Base-by-base conservation (phyloP, 2,329 filamentous ascomycete genomes). In the Diaporthe sp. region DNA sequence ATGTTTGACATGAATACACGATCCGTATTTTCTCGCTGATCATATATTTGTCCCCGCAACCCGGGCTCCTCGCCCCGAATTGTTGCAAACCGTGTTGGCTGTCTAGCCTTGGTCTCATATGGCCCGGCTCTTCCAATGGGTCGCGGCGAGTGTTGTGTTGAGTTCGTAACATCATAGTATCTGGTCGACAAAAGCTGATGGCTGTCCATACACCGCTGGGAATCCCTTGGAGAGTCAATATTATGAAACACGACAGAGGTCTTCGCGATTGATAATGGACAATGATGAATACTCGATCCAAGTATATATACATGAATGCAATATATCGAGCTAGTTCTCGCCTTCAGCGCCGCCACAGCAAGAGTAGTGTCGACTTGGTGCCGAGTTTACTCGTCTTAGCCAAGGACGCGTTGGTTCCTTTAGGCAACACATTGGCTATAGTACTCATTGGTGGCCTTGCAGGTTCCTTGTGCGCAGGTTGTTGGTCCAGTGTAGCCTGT, bases 391-490 rank as follows among this genome's bases (percentile, higher is more conserved):
- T 17, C 22, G 12, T 25, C 28, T 51, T 37, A 12, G 12, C 22
- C 12, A 68, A 17, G 22, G 31, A 37, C 31, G 22, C 31, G 12
- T 53, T 25, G 6, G 4, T 39, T 17, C 17, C 31, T 37, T 53
- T 37, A 68, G 12, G 44, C 28, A 68, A 68, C 62, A 25, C 62
- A 68, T 39, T 68, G 44, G n/a, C 62, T 68, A 19, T 53, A 68
- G 13, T 68, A 53, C 44, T 68, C 44, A 46, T 68, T 68, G 44
- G 31, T 53, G 31, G 4, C 65, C 65, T 68, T 68, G 46, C 46
- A 68, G 13, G 31, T 53, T 37, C 65, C 46, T 19, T 68, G 31
- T 17, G 65, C 65, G n/a, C 65, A 68, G 13, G 65, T 68, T 39
- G 46, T 68, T 42, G 65, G 65, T 28, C 65, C 65, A 6, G 65